Base-by-base conservation (phyloP, 2,329 filamentous ascomycete genomes). In the Pseudogymnoascus sp. region DNA sequence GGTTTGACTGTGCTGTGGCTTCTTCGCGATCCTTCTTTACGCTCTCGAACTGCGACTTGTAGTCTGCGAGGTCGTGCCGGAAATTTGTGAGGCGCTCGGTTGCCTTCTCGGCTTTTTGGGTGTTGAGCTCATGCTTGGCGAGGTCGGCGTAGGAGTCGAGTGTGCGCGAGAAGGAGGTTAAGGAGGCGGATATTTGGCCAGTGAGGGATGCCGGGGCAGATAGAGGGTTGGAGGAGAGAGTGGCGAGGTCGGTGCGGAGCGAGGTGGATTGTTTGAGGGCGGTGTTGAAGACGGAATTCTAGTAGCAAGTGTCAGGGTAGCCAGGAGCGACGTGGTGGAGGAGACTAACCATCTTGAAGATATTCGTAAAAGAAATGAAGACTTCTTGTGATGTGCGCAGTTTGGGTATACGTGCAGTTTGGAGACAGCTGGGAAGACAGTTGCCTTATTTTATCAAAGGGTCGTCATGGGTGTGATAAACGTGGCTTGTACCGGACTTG, bases 21-120 rank as follows among this genome's bases (percentile, higher is more conserved):
- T 96, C 90, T 67, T 97, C 93, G 65, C 88, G 84, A 64, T 88
- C 85, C 65, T 85, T 82, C 74, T 93, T 95, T 60, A 97, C 78
- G 37, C 83, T 81, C 68, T 93, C 90, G 69, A 97, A 88, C 69
- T 90, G 87, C 21, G 84, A 77, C 37, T 91, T 84, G 74, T 92
- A 96, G 62, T 93, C 90, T 60, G 87, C 78, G 2, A 97, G 83
- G 72, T 97, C 93, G 46, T 82, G 76, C 64, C 91, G 87, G 77
- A 99, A 99, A 70, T 87, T 91, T 75, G 90, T 89, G 64, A 96
- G 82, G 50, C 95, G 86, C 73, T 96, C 91, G 67, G 86, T 82
- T 0, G 93, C 95, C 73, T 97, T 96, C 65, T 95, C 88, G 70
- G 96, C 90, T 77, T 97, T 99, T 65, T 90, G 88, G 4, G 89